Base-by-base conservation (phyloP, 495 filamentous ascomycete genomes). In the Stereocaulon alpinum region DNA sequence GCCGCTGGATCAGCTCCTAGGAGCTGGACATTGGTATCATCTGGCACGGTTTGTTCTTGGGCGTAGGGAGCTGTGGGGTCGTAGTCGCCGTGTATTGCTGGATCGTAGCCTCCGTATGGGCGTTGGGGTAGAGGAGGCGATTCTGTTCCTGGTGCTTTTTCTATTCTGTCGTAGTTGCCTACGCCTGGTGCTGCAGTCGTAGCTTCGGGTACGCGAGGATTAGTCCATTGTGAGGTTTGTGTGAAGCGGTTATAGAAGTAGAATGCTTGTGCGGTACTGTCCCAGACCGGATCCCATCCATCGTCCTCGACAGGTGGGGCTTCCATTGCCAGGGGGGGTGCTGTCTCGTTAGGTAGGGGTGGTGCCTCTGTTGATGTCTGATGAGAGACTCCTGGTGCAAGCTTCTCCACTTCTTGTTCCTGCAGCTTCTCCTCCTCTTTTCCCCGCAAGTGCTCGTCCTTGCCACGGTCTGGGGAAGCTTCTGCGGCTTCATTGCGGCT, bases 11-110 rank as follows among this genome's bases (percentile, higher is more conserved):
- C 77, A 47, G 63, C 55, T 14, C 49, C 29, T 30, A 27, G 10
- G 4, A 75, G 56, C 34, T 70, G 70, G 20, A 63, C 64, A 24
- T 61, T 42, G 15, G 47, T 48, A 27, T 57, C 59, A 32, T 56
- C 51, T 20, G 51, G 58, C 18, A 64, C 57, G 44, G 79, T 71
- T 44, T 78, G 68, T 51, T 75, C 68, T 67, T 87, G 81, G 15
- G 93, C 93, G 70, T 98, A 98, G 69, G 88, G 84, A 6, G 93
- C 93, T 40, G 82, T 92, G 18, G 91, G 91, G 66, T 98, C 92
- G 74, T 96, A 98, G 72, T 87, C 85, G 60, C 93, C 93, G 69
- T 98, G 93, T 50, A 98, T 92, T 27, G 89, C 87, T 3, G 93
- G 93, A 66, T 96, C 93, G 75, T 98, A 98, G 60, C 91, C 89